These are phyloP conservation scores for Candida smagusa DNA, from an alignment of 1,139 yeast genomes.

Conservation along the genomic window DNA sequence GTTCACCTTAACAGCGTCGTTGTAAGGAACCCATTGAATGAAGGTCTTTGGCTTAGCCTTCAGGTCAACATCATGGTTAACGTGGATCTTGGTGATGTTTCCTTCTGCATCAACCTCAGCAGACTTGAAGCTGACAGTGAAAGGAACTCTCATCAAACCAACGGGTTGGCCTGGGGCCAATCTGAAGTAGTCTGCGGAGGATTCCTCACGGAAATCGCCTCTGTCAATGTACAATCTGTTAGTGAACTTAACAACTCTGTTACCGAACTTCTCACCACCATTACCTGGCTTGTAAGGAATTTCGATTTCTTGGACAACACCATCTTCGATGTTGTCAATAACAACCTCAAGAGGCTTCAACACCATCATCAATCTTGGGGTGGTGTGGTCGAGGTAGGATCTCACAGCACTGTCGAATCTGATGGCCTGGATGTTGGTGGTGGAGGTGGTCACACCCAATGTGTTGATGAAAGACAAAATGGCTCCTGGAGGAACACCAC, in stretches of 20 bases:
- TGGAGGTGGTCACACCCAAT: conserved; percentile 92
- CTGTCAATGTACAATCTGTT: conserved; percentile 80
- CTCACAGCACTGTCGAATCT: conserved; percentile 91
- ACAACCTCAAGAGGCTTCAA: conserved; percentile 83
- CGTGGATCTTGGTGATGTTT: conserved; percentile 65
- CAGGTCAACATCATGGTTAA: conserved; percentile 70
- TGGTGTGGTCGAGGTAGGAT: conserved; percentile 80
- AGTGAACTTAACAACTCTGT: conserved; percentile 73
- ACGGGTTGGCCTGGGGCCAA: conserved; percentile 93
- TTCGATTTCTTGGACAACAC: conserved; percentile 62
- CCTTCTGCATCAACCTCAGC: conserved; percentile 65
- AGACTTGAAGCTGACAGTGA: conserved; percentile 70
- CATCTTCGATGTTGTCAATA: conserved; percentile 78
- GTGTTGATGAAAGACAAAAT: conserved; percentile 90
- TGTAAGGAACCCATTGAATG: conserved; percentile 93
- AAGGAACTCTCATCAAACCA: conserved; percentile 92
- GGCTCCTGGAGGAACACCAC: conserved; percentile 99
- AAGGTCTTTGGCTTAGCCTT: conserved; percentile 78
- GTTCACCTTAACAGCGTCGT: conserved; percentile 51
- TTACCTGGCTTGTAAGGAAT: conserved; percentile 92
- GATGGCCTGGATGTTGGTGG: conserved; percentile 84
- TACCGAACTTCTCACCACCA: conserved; percentile 45
- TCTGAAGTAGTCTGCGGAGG: conserved; percentile 69
- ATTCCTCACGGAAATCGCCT: conserved; percentile 71
- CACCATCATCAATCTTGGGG: conserved; percentile 94